These are phyloP conservation scores for Trametes punicea DNA, from an alignment of 768 basidiomycete species.

Conservation along the genomic window DNA sequence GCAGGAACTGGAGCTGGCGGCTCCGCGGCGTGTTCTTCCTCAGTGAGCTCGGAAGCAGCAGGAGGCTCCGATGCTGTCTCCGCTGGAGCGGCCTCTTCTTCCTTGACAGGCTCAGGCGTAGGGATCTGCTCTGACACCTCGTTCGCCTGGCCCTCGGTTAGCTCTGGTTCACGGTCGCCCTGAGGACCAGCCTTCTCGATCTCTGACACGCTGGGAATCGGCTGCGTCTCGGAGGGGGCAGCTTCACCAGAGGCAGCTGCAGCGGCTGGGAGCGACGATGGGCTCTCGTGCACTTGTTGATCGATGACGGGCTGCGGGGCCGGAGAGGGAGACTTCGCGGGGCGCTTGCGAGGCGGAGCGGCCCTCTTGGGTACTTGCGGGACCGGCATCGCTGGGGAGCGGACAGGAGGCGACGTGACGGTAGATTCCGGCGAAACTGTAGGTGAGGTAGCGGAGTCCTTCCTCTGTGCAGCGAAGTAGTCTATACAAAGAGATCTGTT, in stretches of 20 bases:
- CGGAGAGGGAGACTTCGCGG: slow-evolving; percentile 48
- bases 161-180: slow-evolving; percentile 18
- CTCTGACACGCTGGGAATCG: slow-evolving; percentile 5
- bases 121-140: slow-evolving; percentile 5
- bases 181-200: slow-evolving; percentile 14
- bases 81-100: background rate
- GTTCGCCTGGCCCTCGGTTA: slow-evolving; percentile 9
- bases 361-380: slow-evolving; percentile 71
- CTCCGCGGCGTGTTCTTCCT: background rate
- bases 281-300: slow-evolving; percentile 25
- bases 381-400: slow-evolving; percentile 62
- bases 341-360: slow-evolving; percentile 70
- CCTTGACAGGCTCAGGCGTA: background rate
- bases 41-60: background rate
- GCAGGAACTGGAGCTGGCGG: background rate
- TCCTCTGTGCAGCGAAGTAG: slow-evolving; percentile 14
- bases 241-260: background rate
- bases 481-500: slow-evolving; percentile 7
- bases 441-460: slow-evolving; percentile 17
- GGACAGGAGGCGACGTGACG: slow-evolving; percentile 30
- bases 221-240: background rate
- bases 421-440: slow-evolving; percentile 25
- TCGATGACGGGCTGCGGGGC: slow-evolving; percentile 18
- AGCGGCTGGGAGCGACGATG: slow-evolving; percentile 19
- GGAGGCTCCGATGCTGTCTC: background rate